Conservation (phyloP, 2,329 filamentous ascomycete species). For the Chaetomiaceae sp. region DNA sequence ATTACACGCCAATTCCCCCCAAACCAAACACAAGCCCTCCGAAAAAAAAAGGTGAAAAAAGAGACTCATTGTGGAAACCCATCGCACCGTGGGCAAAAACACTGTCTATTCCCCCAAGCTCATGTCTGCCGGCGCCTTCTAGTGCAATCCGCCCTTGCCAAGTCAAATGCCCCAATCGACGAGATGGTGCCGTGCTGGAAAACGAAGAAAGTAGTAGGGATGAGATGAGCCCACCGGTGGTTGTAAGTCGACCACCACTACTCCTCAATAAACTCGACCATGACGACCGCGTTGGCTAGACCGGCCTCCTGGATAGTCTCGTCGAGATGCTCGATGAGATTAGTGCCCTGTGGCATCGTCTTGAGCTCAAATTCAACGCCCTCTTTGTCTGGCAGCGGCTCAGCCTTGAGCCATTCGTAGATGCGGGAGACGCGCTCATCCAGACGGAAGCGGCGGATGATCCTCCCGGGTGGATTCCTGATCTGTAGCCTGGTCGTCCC, state of each 20-base stretch:
- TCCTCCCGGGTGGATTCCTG: slow-evolving; percentile 74
- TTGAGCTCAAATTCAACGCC: slow-evolving; percentile 83
- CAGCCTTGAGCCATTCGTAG: slow-evolving; percentile 95
- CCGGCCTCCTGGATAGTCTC: slow-evolving; percentile 74
- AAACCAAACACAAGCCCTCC: background rate
- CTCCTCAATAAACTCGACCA: slow-evolving; percentile 82
- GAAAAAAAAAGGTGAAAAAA: background rate
- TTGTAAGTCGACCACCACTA: background rate
- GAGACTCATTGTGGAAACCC: background rate
- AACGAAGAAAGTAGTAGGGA: background rate
- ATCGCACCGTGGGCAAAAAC: background rate
- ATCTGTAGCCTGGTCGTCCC: slow-evolving; percentile 89
- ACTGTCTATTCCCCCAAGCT: slow-evolving; percentile 1
- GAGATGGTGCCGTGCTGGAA: background rate
- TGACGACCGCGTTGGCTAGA: slow-evolving; percentile 87
- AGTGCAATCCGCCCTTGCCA: slow-evolving; percentile 3
- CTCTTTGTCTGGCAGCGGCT: slow-evolving; percentile 73
- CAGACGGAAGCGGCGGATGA: slow-evolving; percentile 80
- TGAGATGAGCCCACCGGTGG: background rate
- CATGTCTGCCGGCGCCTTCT: slow-evolving; percentile 2
- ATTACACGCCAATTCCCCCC: background rate
- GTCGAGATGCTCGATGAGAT: slow-evolving; percentile 73
- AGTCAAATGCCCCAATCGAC: background rate
- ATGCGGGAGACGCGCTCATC: slow-evolving; percentile 74
- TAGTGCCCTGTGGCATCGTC: slow-evolving; percentile 70